phyloP scores from a whole-genome alignment of 208 protist species.

The Crithidia thermophila region DNA sequence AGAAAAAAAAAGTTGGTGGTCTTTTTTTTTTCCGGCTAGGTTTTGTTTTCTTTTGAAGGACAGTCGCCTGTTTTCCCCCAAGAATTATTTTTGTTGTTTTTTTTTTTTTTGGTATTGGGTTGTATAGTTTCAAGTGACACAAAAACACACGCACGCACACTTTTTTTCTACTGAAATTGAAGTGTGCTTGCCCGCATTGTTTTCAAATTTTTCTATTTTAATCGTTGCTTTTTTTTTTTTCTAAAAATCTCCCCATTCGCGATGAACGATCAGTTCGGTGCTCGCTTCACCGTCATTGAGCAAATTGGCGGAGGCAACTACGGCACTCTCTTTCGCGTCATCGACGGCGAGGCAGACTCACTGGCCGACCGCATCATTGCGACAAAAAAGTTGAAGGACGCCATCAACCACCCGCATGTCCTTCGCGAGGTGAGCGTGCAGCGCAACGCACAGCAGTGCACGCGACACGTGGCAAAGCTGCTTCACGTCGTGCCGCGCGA shows the following conservation, averaged over 20 bases:
- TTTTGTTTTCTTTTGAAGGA: too few relatives aligned
- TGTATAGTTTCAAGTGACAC: too few relatives aligned
- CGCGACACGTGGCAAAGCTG: conserved; percentile 34
- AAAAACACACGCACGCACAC: too few relatives aligned
- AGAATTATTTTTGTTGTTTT: too few relatives aligned
- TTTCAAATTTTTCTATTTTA: neutral
- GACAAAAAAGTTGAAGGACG: conserved; percentile 38
- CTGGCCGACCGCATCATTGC: conserved; percentile 27
- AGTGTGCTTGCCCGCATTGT: neutral
- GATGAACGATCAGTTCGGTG: conserved; percentile 19
- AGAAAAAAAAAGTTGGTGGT: too few relatives aligned
- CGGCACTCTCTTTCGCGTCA: conserved; percentile 38
- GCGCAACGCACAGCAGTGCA: conserved; percentile 24
- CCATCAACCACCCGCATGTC: conserved; percentile 35
- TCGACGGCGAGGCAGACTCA: conserved; percentile 29
- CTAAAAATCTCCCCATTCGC: neutral
- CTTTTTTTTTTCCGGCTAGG: too few relatives aligned
- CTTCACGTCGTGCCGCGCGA: conserved; percentile 35
- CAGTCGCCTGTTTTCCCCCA: too few relatives aligned
- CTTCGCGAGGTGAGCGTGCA: conserved; percentile 41
- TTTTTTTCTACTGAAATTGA: too few relatives aligned
- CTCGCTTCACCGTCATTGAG: conserved; percentile 37
- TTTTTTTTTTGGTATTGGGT: too few relatives aligned
- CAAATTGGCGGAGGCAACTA: conserved; percentile 44
- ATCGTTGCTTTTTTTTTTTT: conserved; percentile 1